phyloP scores from a whole-genome alignment of 1,139 yeast genomes.

The Lodderomyces theae region DNA sequence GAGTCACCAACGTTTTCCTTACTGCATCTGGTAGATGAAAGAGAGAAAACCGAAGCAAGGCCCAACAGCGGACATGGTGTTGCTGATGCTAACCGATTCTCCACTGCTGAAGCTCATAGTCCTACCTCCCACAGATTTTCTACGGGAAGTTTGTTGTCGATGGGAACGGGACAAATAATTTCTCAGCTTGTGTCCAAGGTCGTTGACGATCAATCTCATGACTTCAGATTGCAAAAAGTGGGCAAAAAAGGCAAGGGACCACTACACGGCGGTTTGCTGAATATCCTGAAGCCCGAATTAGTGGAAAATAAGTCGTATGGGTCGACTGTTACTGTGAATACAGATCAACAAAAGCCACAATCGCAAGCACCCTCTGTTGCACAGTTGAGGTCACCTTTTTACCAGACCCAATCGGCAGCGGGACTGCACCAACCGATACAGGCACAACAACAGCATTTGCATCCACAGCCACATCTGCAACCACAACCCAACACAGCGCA shows the following conservation, averaged over 20 bases:
- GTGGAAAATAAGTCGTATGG: constrained; percentile 24
- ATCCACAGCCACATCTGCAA: background rate
- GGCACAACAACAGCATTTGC: background rate
- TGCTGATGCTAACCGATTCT: background rate
- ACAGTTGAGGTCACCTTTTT: background rate
- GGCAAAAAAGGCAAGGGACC: constrained; percentile 11
- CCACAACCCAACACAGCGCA: background rate
- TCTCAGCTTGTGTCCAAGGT: constrained; percentile 28
- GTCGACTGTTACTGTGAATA: constrained; percentile 12
- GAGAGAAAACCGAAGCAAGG: constrained; percentile 8
- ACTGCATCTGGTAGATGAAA: constrained; percentile 16
- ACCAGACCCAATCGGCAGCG: background rate
- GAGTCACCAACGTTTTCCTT: constrained; percentile 36
- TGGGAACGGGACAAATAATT: constrained; percentile 44
- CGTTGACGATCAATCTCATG: constrained; percentile 11
- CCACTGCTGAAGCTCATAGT: constrained; percentile 25
- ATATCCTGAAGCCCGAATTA: constrained; percentile 27
- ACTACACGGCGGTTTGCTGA: constrained; percentile 3
- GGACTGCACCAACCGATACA: constrained; percentile 2
- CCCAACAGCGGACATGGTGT: constrained; percentile 8
- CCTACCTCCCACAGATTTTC: constrained; percentile 44
- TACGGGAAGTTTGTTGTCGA: constrained; percentile 37
- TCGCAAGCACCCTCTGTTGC: background rate
- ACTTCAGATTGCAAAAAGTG: constrained; percentile 16
- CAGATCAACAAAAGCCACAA: constrained; percentile 3